Conservation (phyloP, 176 grass and related monocot species). For the Carex parvula region DNA sequence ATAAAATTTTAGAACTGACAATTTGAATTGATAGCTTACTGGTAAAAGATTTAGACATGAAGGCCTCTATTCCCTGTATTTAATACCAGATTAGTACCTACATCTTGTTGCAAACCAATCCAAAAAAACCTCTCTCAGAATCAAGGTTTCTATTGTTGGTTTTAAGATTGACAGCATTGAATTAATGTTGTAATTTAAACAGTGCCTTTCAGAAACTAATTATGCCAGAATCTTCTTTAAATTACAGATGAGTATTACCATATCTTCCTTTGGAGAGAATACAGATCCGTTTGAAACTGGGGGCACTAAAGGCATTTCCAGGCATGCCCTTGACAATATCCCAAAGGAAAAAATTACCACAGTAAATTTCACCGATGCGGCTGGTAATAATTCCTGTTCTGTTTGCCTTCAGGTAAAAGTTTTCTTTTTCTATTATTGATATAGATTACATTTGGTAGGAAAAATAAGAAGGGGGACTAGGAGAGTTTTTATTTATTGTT, state of each 20-base stretch:
- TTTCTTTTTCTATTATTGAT: background rate
- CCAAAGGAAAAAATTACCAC: slow-evolving; percentile 42
- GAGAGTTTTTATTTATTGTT: background rate
- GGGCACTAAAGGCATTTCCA: slow-evolving; percentile 42
- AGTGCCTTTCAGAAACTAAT: slow-evolving; percentile 11
- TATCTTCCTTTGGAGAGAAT: slow-evolving; percentile 53
- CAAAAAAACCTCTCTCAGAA: background rate
- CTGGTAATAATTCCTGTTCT: slow-evolving; percentile 51
- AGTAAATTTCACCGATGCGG: slow-evolving; percentile 27
- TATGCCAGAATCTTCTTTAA: background rate
- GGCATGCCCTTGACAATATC: slow-evolving; percentile 46
- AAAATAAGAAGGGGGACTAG: no score
- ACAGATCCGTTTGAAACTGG: slow-evolving; percentile 68
- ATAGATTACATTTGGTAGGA: background rate
- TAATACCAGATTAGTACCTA: background rate
- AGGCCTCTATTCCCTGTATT: background rate
- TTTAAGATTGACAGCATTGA: background rate
- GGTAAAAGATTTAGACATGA: background rate
- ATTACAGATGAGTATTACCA: slow-evolving; percentile 63
- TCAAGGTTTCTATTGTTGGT: background rate
- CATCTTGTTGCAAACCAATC: background rate
- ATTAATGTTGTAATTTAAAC: background rate
- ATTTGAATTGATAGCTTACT: background rate
- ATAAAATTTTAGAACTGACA: background rate
- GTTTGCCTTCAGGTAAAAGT: slow-evolving; percentile 80